These are phyloP conservation scores for Pseudozyma sp. DNA, from an alignment of 1,284 basidiomycete genomes.

Conservation along the genomic window DNA sequence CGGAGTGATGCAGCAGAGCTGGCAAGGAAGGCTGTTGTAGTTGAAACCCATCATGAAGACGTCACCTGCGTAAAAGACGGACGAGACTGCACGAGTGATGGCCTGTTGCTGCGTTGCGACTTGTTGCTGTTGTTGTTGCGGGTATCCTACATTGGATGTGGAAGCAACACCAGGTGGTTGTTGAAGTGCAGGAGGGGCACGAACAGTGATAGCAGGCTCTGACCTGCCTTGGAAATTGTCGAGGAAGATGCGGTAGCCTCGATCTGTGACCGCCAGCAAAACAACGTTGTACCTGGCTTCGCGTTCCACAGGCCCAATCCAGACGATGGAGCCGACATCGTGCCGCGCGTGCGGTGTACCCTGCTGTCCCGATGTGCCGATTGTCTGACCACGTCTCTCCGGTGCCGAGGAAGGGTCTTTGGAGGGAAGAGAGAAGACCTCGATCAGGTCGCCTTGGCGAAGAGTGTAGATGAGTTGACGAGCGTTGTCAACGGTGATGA, in stretches of 20 bases:
- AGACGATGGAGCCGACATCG: slow-evolving; percentile 59
- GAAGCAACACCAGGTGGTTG: slow-evolving; percentile 43
- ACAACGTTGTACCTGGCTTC: slow-evolving; percentile 51
- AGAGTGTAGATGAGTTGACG: slow-evolving; percentile 63
- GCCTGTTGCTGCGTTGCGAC: slow-evolving; percentile 15
- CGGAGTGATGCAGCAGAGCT: slow-evolving; percentile 52
- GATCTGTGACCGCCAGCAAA: slow-evolving; percentile 65
- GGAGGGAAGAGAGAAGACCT: slow-evolving; percentile 60
- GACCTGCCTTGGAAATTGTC: slow-evolving; percentile 61
- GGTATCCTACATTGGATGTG: slow-evolving; percentile 11
- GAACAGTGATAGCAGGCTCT: slow-evolving; percentile 46
- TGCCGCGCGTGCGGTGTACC: slow-evolving; percentile 61
- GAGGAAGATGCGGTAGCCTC: slow-evolving; percentile 66
- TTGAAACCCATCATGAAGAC: slow-evolving; percentile 57
- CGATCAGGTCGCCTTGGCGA: slow-evolving; percentile 62
- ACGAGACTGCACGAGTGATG: slow-evolving; percentile 45
- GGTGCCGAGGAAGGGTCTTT: slow-evolving; percentile 58
- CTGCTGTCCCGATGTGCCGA: slow-evolving; percentile 62
- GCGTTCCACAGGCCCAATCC: slow-evolving; percentile 55
- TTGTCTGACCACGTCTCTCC: slow-evolving; percentile 56
- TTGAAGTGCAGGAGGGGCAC: slow-evolving; percentile 47
- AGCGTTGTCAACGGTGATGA: slow-evolving; percentile 58
- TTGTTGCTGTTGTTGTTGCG: slow-evolving; percentile 30
- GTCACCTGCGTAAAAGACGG: slow-evolving; percentile 48
- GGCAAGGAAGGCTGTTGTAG: slow-evolving; percentile 40